phyloP scores from a whole-genome alignment of 2,329 filamentous ascomycete species.

The Pseudogymnoascus verrucosus region DNA sequence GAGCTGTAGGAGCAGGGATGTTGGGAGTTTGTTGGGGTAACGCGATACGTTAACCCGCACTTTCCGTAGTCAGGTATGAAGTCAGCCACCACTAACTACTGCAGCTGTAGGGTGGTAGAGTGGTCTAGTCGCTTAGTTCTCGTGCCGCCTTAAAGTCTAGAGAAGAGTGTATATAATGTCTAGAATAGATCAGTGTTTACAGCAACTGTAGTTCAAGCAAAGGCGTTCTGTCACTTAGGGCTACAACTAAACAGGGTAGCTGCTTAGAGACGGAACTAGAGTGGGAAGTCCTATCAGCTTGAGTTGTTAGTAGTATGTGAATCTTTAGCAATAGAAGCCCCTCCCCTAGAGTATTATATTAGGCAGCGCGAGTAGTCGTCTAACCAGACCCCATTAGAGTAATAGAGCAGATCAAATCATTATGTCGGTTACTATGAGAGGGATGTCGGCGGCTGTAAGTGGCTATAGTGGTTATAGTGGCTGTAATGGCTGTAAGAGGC shows the following conservation, averaged over 20 bases:
- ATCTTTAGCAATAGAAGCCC: neutral
- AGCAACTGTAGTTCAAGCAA: neutral
- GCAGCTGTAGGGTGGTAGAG: neutral
- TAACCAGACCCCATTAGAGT: neutral
- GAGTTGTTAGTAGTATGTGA: too few relatives aligned
- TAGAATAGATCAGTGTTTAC: neutral
- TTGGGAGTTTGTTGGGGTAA: slow-evolving; percentile 2
- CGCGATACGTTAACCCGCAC: slow-evolving; percentile 1
- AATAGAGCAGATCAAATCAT: neutral
- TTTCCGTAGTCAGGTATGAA: neutral
- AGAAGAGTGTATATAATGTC: neutral
- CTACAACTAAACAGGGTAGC: neutral
- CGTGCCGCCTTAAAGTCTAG: neutral
- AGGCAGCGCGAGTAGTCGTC: neutral
- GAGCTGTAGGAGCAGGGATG: neutral
- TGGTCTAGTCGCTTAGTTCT: neutral
- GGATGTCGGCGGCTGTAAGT: neutral
- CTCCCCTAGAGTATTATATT: neutral
- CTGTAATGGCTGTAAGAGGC: neutral
- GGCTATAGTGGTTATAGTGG: neutral
- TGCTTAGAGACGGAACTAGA: neutral
- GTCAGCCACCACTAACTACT: neutral
- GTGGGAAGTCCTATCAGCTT: neutral
- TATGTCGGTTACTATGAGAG: neutral
- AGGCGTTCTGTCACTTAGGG: neutral